Evolutionary conservation across 768 basidiomycete species (phyloP).

Genomic region (Mycena metata): DNA sequence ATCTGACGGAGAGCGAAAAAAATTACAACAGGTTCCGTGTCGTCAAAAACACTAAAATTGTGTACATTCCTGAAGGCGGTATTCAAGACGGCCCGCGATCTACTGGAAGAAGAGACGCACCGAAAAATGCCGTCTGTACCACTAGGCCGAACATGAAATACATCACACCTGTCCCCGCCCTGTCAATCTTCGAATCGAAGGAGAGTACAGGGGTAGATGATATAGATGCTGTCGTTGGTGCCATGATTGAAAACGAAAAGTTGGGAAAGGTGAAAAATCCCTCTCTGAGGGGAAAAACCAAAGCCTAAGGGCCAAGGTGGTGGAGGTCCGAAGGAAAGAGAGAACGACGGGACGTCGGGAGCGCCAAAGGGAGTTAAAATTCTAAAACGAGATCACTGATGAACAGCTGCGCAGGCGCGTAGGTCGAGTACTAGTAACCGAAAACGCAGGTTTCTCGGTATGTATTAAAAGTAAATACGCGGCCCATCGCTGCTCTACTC

Average conservation of each 20-base stretch:
- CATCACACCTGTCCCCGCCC: background rate
- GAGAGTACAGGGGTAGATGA: too few relatives aligned
- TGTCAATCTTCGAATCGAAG: background rate
- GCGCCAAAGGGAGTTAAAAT: background rate
- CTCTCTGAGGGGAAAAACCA: conserved; percentile 36
- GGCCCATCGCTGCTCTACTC: too few relatives aligned
- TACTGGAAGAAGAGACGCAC: background rate
- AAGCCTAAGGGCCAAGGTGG: background rate
- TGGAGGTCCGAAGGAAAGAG: conserved; percentile 27
- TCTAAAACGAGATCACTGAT: background rate
- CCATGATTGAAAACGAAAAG: conserved; percentile 3
- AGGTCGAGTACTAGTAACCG: too few relatives aligned
- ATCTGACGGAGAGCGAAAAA: background rate
- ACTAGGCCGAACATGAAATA: conserved; percentile 24
- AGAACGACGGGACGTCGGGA: too few relatives aligned
- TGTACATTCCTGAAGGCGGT: conserved; percentile 24
- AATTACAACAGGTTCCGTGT: conserved; percentile 34
- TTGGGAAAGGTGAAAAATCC: conserved; percentile 7
- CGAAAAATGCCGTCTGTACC: conserved; percentile 33
- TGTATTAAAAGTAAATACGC: too few relatives aligned
- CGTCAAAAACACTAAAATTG: conserved; percentile 28
- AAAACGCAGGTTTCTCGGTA: too few relatives aligned
- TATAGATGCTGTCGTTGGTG: background rate
- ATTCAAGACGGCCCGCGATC: background rate
- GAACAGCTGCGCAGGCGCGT: too few relatives aligned